A percentile compares a stretch with the other conserved stretches of the same genome.
phyloP scores from a whole-genome alignment of 352 stramenopile genomes.

The Plasmopara muralis region DNA sequence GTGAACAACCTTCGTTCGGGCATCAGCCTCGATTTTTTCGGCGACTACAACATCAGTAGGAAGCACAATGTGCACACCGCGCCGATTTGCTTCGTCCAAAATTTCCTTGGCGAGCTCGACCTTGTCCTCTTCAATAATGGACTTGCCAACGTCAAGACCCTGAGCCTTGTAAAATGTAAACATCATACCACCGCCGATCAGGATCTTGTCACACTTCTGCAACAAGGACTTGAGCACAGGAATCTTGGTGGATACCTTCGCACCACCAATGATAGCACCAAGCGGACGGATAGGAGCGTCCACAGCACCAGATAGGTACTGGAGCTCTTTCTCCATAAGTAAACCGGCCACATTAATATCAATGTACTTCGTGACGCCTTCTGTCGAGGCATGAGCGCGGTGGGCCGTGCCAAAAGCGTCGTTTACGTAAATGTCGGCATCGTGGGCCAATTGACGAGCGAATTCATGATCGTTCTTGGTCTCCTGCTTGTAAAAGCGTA shows the following conservation, averaged over 20 bases:
- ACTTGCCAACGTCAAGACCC: slow-evolving; percentile 92
- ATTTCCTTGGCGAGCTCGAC: slow-evolving; percentile 91
- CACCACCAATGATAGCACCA: slow-evolving; percentile 92
- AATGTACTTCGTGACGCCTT: slow-evolving; percentile 95
- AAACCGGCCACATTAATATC: slow-evolving; percentile 91
- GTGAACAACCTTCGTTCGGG: slow-evolving; percentile 46
- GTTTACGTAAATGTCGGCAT: slow-evolving; percentile 95
- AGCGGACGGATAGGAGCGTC: slow-evolving; percentile 88
- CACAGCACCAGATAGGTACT: slow-evolving; percentile 91
- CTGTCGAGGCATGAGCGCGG: slow-evolving; percentile 96
- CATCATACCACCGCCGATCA: slow-evolving; percentile 95
- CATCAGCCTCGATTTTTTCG: slow-evolving; percentile 78
- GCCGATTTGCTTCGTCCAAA: slow-evolving; percentile 81
- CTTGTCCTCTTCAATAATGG: slow-evolving; percentile 93
- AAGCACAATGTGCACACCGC: slow-evolving; percentile 86
- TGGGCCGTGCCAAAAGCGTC: slow-evolving; percentile 98
- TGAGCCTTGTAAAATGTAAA: slow-evolving; percentile 97
- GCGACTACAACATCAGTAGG: slow-evolving; percentile 93
- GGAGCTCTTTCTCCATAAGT: slow-evolving; percentile 97
- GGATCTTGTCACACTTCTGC: slow-evolving; percentile 94
- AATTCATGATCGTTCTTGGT: slow-evolving; percentile 94
- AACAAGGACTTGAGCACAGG: slow-evolving; percentile 94
- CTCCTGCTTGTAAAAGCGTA: slow-evolving; percentile 98
- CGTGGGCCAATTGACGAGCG: slow-evolving; percentile 90
- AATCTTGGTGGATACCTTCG: slow-evolving; percentile 95